Conservation (phyloP, 1,284 basidiomycete genomes). For the Thelephora terrestris region DNA sequence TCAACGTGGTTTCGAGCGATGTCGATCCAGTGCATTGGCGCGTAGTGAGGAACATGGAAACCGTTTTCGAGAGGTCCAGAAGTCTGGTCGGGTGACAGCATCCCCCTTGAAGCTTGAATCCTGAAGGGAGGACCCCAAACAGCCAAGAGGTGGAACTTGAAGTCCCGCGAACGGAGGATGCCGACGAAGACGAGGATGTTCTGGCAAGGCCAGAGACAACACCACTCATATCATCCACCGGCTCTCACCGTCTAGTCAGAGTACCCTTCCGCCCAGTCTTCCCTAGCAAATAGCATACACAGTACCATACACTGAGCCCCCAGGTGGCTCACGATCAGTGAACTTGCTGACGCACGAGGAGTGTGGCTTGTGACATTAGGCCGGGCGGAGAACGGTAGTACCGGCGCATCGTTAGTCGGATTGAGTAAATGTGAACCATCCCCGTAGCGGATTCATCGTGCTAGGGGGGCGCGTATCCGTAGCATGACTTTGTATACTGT, state of each 20-base stretch:
- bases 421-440: constrained; percentile 68
- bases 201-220: constrained; percentile 2
- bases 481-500: too few species aligned
- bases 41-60: constrained; percentile 47
- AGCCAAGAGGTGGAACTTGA: background rate
- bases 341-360: constrained; percentile 85
- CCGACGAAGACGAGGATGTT: background rate
- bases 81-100: constrained; percentile 31
- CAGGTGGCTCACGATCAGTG: constrained; percentile 31
- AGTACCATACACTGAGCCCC: constrained; percentile 12
- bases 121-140: constrained; percentile 7
- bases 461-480: too few species aligned
- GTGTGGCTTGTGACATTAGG: constrained; percentile 89
- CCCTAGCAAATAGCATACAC: constrained; percentile 24
- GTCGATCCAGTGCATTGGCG: constrained; percentile 52
- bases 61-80: constrained; percentile 46
- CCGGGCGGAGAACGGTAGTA: constrained; percentile 73
- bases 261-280: constrained; percentile 25
- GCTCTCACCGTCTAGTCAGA: constrained; percentile 1
- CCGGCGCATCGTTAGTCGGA: constrained; percentile 69
- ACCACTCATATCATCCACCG: background rate
- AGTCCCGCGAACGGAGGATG: background rate
- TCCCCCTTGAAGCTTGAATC: constrained; percentile 18
- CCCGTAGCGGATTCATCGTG: too few species aligned
- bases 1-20: constrained; percentile 48